Percentiles rank a stretch among this genome's conserved stretches.
These are phyloP conservation scores for Mycocentrospora acerina DNA, from an alignment of 2,329 filamentous ascomycete genomes.

Conservation along the genomic window DNA sequence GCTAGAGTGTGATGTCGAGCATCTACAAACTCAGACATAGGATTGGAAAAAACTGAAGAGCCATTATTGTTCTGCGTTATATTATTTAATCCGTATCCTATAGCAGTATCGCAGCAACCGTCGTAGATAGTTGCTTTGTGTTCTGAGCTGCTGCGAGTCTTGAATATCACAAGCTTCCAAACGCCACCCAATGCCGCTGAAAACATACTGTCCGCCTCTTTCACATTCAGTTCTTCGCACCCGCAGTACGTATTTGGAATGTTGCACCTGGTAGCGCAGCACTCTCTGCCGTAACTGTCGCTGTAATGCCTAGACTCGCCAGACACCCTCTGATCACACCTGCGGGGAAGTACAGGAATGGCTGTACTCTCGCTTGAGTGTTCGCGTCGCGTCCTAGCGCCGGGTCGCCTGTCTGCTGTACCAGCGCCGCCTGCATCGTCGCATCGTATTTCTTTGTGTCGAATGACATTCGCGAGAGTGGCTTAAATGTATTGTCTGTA, in stretches of 20 bases:
- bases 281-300: constrained; percentile 88
- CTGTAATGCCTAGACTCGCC: constrained; percentile 85
- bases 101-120: too few relatives aligned
- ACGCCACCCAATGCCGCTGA: constrained; percentile 39
- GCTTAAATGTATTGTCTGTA: constrained; percentile 88
- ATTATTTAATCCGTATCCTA: too few relatives aligned
- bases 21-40: too few relatives aligned
- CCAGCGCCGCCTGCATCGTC: constrained; percentile 27
- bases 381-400: constrained; percentile 54
- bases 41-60: too few relatives aligned
- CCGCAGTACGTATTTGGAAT: constrained; percentile 90
- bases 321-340: constrained; percentile 90
- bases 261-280: constrained; percentile 83
- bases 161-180: too few relatives aligned
- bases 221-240: constrained; percentile 60
- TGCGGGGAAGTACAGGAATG: constrained; percentile 93
- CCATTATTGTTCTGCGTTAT: too few relatives aligned
- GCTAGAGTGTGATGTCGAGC: too few relatives aligned
- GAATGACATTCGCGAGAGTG: constrained; percentile 85
- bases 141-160: too few relatives aligned
- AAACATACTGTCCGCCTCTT: constrained; percentile 1
- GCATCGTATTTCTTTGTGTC: constrained; percentile 50
- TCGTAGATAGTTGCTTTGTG: too few relatives aligned
- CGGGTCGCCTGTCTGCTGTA: constrained; percentile 34
- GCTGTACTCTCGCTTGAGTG: constrained; percentile 32